These are phyloP conservation scores for Trichophyton benhamiae DNA, from an alignment of 2,329 filamentous ascomycete species.

Conservation along the genomic window DNA sequence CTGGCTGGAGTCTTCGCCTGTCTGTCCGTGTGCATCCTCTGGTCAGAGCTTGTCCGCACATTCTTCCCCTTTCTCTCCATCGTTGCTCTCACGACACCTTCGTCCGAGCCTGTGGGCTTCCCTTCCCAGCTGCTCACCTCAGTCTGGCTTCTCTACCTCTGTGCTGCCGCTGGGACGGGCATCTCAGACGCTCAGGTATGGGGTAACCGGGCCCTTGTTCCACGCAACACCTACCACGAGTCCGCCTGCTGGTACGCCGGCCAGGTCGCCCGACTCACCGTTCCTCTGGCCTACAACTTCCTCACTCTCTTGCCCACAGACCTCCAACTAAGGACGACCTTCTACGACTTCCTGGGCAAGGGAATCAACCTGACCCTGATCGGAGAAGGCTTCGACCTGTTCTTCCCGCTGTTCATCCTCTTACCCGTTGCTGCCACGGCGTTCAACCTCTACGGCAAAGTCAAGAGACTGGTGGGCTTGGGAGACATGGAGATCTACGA, in stretches of 20 bases:
- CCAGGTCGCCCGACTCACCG: constrained; percentile 81
- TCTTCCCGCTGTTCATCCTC: constrained; percentile 81
- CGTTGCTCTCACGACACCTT: constrained; percentile 44
- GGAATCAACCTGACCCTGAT: constrained; percentile 73
- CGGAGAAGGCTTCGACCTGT: constrained; percentile 70
- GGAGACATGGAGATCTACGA: constrained; percentile 67
- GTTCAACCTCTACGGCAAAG: constrained; percentile 78
- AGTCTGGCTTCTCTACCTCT: constrained; percentile 94
- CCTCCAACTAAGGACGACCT: constrained; percentile 66
- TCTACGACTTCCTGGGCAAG: constrained; percentile 74
- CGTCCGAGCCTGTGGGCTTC: constrained; percentile 67
- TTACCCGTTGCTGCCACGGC: constrained; percentile 73
- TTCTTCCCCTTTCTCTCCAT: constrained; percentile 63
- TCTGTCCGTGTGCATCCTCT: constrained; percentile 73
- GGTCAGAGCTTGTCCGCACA: constrained; percentile 87
- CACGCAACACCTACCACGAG: constrained; percentile 81
- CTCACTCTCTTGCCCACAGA: constrained; percentile 68
- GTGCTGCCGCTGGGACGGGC: constrained; percentile 70
- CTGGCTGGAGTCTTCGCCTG: constrained; percentile 56
- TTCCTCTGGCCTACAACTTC: constrained; percentile 93
- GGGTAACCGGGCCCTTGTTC: constrained; percentile 83
- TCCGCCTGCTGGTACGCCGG: constrained; percentile 92
- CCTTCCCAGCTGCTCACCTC: constrained; percentile 74
- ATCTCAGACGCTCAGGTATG: constrained; percentile 94
- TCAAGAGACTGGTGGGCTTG: constrained; percentile 66